Evolutionary conservation across 352 stramenopile genomes (phyloP), one percentile per base, ranked within the genome.

Genomic region (Phytophthora colocasiae): DNA sequence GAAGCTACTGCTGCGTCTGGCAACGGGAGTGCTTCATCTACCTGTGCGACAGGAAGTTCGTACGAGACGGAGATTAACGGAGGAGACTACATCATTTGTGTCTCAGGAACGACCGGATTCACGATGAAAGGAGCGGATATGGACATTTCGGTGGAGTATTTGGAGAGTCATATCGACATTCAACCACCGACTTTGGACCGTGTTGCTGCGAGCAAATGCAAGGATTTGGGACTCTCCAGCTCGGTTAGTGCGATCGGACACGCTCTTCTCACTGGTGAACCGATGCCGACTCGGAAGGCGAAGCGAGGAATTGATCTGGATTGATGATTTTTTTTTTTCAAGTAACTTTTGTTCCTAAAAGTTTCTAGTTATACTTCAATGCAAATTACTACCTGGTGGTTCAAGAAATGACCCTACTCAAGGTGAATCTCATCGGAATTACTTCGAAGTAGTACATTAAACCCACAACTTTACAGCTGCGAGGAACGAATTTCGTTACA

Each of bases 131-230:
- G 63, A 22, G 58, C 24, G 24, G 39, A 72, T 11, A 65, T 72
- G 56, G 67, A 72, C 46, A 45, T 71, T 31, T 51, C 11, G 12
- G 62, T 75, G 2, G 24, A 72, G 14, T 54, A 61, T 40, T 40
- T 69, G 4, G 29, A 60, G 5, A 68, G 26, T 26, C 56, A 38
- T 19, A 22, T 75, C 6, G 32, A 51, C 10, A 69, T 75, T 34
- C 15, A 17, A 52, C 32, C 14, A 4, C 55, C 43, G 17, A 53
- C 14, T 5, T 40, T 60, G 17, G 32, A 44, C 17, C 40, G 32
- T 22, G 38, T 17, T 29, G 32, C 11, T 1, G 34, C 19, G 19
- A 44, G 49, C 10, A 39, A 48, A 19, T 58, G 40, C 7, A 9
- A 6, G 31, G 29, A 48, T 31, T 58, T 50, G 29, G 32, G 49